Evolutionary conservation across 306 rosid species (phyloP), one percentile per base, ranked within the genome.

Genomic region (Acmispon strigosus): DNA sequence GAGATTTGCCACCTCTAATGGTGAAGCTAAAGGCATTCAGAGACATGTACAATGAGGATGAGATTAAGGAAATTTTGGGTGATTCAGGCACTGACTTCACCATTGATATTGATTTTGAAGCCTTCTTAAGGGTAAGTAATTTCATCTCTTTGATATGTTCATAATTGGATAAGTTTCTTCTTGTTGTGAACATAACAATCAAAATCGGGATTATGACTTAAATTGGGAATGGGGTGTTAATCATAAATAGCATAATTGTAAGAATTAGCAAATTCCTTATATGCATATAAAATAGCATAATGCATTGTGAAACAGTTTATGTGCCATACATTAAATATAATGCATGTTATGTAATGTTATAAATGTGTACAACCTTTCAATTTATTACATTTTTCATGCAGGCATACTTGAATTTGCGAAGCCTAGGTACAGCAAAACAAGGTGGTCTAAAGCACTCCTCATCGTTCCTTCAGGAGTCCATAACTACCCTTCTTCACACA

Each of bases 401-500:
- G 99, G 80, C 79, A 49, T 91, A 91, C 81, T 69, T 91, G 86
- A 84, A 81, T 72, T 84, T 95, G 74, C 96, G 86, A 79, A 86
- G 79, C 69, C 88, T 60, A 73, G 84, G 82, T 42, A 73, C 80
- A 1, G 69, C 29, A 10, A 89, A 87, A 84, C 80, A 60, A 43
- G 92, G 90, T 48, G 88, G 88, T 69, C 62, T 77, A 59, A 95
- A 80, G 69, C 83, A 86, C 83, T 89, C 99, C 11, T 91, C 89
- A 0, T 84, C 96, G 8, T 95, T 95, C 70, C 88, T 95, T 70
- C 89, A 95, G 66, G 97, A 92, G 36, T 68, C 89, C 51, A 75
- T 92, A 53, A 95, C 99, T 69, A 91, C 97, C 60, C 92, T 89
- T 73, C 97, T 89, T 70, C 99, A 95, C 75, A 95, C 99, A 14